Evolutionary conservation across 2,329 filamentous ascomycete genomes (phyloP), one percentile per base, ranked within the genome.

Genomic region (Pseudopyrenochaeta lycopersici): DNA sequence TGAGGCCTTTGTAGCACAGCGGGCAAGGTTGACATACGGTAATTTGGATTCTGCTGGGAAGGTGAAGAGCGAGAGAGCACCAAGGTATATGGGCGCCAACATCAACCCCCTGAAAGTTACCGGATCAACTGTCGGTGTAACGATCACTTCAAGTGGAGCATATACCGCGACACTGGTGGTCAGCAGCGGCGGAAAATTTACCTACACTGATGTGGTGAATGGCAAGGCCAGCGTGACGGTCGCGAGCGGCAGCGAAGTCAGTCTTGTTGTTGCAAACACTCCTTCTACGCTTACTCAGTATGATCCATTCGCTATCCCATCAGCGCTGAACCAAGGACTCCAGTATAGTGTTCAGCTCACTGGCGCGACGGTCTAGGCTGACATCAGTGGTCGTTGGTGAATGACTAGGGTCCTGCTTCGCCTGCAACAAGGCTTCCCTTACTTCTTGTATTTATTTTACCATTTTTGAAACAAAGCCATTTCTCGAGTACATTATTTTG

Each of bases 61-160:
- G 1, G 78, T 80, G 53, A 80, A 79, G 49, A 42, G 74, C 0
- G 74, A 70, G 12, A 73, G 80, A 2, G 67, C 70, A 9, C 81
- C 81, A 15, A 71, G 71, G 11, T 83, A 83, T 65, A 80, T 83
- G 78, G 81, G 81, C 2, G 75, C 80, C 46, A 82, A 79, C 63
- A 82, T 82, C 55, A 76, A 79, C 31, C 79, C 79, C 0, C 71
- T 83, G 4, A 75, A 72, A 5, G 72, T 64, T 1, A 73, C 66
- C 0, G 68, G 73, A 2, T 64, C 49, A 0, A 72, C 59, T 21
- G 72, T 76, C 0, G 67, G 45, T 17, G 49, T 56, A 10, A 47
- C 45, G 6, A 59, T 62, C 15, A 49, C 49, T 1, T 43, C 49
- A 1, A 45, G 35, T 10, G 46, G 44, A 3, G 29, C 47, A 2